Percentiles rank a stretch among this genome's conserved stretches.
These are phyloP conservation scores for Trichophyton benhamiae DNA, from an alignment of 2,329 filamentous ascomycete genomes.

Conservation along the genomic window DNA sequence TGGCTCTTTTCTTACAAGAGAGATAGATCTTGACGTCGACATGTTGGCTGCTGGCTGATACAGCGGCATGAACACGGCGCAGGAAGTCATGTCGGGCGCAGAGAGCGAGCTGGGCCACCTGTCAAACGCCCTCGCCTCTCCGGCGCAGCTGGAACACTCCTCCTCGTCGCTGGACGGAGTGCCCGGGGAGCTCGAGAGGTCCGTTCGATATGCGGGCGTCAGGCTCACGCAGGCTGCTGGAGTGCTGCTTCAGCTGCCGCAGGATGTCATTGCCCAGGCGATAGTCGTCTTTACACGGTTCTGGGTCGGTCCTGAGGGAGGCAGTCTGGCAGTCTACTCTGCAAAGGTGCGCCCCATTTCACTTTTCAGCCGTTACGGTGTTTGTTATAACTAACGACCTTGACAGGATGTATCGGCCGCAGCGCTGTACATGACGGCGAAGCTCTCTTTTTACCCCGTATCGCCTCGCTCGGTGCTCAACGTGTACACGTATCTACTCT, in stretches of 20 bases:
- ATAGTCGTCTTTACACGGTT: conserved; percentile 72
- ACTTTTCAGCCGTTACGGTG: no score
- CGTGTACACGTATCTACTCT: conserved; percentile 70
- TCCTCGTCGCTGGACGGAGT: conserved; percentile 35
- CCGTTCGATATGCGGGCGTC: conserved; percentile 34
- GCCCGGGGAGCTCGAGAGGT: conserved; percentile 30
- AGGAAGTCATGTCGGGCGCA: not conserved
- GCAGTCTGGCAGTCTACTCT: conserved; percentile 32
- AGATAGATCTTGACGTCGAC: no score
- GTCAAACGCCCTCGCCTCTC: conserved; percentile 35
- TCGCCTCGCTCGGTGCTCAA: conserved; percentile 71
- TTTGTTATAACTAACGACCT: not conserved
- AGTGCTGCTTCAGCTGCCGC: conserved; percentile 68
- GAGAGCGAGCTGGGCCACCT: conserved; percentile 22
- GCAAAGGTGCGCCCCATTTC: conserved; percentile 18
- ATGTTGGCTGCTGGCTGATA: not conserved
- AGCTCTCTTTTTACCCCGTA: conserved; percentile 64
- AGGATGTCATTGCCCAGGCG: conserved; percentile 74
- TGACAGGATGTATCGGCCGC: conserved; percentile 67
- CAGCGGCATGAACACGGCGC: not conserved
- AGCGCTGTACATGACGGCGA: conserved; percentile 66
- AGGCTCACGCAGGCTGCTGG: conserved; percentile 38
- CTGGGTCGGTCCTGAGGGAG: conserved; percentile 48
- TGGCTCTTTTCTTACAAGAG: no score
- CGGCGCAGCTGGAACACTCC: conserved; percentile 33